phyloP scores from a whole-genome alignment of 768 basidiomycete genomes.

The Tylopilus plumbeoviolaceoides region DNA sequence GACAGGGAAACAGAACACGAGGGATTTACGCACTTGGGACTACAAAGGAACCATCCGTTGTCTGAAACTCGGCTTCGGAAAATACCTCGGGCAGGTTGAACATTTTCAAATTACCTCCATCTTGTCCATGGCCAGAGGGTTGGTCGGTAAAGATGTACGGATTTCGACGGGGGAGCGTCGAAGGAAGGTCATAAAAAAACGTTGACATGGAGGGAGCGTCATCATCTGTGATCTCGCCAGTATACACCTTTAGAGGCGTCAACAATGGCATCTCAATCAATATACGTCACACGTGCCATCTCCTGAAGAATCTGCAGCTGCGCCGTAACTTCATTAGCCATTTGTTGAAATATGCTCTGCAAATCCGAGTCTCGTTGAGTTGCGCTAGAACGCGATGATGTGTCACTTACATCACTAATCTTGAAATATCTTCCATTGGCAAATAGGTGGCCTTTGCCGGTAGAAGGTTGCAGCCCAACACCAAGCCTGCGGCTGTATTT shows the following conservation, averaged over 20 bases:
- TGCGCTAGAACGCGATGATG: no score
- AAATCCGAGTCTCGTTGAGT: not conserved
- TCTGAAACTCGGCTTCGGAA: slow-evolving; percentile 37
- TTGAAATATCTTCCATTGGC: slow-evolving; percentile 82
- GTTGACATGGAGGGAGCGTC: slow-evolving; percentile 49
- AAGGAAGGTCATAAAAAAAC: slow-evolving; percentile 90
- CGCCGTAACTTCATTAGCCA: slow-evolving; percentile 41
- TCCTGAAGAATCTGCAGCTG: slow-evolving; percentile 73
- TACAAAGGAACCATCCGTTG: slow-evolving; percentile 47
- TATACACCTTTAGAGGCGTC: slow-evolving; percentile 46
- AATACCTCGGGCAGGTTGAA: slow-evolving; percentile 31
- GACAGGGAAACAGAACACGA: not conserved
- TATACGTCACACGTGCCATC: slow-evolving; percentile 41
- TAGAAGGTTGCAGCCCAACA: slow-evolving; percentile 33
- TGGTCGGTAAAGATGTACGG: slow-evolving; percentile 60
- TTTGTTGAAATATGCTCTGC: slow-evolving; percentile 26
- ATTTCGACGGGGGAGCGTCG: slow-evolving; percentile 68
- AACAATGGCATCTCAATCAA: not conserved
- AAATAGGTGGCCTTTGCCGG: slow-evolving; percentile 65
- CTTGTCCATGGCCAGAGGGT: slow-evolving; percentile 26
- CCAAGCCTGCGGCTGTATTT: slow-evolving; percentile 59
- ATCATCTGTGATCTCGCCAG: slow-evolving; percentile 52
- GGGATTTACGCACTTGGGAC: slow-evolving; percentile 51
- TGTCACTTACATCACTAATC: slow-evolving; percentile 57
- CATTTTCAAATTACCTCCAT: slow-evolving; percentile 12